Evolutionary conservation across 2,329 filamentous ascomycete species (phyloP).

Genomic region (Rhynchosporium graminicola): DNA sequence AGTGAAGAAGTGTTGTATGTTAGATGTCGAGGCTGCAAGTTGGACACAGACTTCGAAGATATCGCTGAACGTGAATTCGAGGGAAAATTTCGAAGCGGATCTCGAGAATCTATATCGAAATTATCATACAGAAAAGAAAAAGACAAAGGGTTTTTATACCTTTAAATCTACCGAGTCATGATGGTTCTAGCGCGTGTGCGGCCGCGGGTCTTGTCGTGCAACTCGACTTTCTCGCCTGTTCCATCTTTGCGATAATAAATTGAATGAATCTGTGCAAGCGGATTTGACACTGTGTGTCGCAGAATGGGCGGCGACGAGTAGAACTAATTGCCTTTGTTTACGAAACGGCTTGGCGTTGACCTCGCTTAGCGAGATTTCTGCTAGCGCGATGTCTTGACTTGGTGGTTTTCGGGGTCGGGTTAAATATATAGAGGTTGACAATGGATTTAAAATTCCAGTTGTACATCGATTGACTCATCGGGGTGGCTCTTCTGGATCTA

Average conservation of each 20-base stretch:
- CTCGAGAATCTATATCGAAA: neutral
- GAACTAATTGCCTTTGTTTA: neutral
- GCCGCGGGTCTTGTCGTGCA: neutral
- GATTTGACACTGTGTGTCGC: neutral
- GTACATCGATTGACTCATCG: too few relatives aligned
- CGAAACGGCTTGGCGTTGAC: neutral
- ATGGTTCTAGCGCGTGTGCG: neutral
- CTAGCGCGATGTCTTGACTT: neutral
- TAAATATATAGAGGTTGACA: neutral
- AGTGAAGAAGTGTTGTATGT: neutral
- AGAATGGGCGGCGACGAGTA: neutral
- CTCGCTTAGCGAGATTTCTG: neutral
- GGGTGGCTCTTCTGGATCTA: too few relatives aligned
- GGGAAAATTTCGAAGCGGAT: neutral
- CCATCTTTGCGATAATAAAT: neutral
- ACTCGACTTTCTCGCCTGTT: neutral
- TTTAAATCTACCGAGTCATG: neutral
- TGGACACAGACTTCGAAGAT: too few relatives aligned
- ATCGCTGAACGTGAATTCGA: neutral
- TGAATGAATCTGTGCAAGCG: neutral
- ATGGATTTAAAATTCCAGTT: too few relatives aligned
- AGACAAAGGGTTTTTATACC: neutral
- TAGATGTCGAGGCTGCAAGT: too few relatives aligned
- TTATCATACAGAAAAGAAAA: neutral
- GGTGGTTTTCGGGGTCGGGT: neutral